Evolutionary conservation across 352 stramenopile species (phyloP), one percentile per base, ranked within the genome.

Genomic region (Phytophthora agathidicida): DNA sequence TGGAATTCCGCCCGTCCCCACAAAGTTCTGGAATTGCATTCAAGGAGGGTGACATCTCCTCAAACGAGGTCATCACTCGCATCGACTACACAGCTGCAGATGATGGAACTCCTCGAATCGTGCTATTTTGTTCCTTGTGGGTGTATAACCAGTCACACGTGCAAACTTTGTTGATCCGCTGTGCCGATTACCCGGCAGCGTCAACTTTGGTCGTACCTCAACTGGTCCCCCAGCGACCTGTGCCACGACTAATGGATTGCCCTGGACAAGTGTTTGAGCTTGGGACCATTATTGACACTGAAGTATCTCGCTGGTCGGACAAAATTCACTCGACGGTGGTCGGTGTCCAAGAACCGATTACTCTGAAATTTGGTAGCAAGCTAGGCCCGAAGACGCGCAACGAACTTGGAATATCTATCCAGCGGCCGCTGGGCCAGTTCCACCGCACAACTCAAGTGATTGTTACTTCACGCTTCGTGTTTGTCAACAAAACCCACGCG

Each of bases 101-200:
- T 52, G 80, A 95, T 60, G 86, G 85, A 11, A 93, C 81, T 27
- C 88, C 88, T 14, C 84, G 88, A 14, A 83, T 94, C 32, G 88
- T 94, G 14, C 47, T 96, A 3, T 96, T 80, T 45, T 80, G 79
- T n/a, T 91, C 80, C 3, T 55, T 95, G 10, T 96, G 88, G 88
- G 79, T 96, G n/a, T 96, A 95, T 60, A 96, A 96, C 46, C 86
- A 96, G 51, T 94, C 83, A 17, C 88, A 96, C 22, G 74, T 96
- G 7, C 75, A 89, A 22, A 90, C 73, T 26, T 51, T 96, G 23
- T 53, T 94, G 14, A 86, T 94, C 23, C 84, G 88, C 8, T 89
- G 75, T 52, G 68, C 85, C 2, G 86, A 96, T 31, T 79, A 81
- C 2, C 43, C 65, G 5, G 73, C 76, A 45, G 52, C 68, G 2